Evolutionary conservation across 129 eudicot genomes (phyloP).

Genomic region (Helichrysum umbraculigerum): DNA sequence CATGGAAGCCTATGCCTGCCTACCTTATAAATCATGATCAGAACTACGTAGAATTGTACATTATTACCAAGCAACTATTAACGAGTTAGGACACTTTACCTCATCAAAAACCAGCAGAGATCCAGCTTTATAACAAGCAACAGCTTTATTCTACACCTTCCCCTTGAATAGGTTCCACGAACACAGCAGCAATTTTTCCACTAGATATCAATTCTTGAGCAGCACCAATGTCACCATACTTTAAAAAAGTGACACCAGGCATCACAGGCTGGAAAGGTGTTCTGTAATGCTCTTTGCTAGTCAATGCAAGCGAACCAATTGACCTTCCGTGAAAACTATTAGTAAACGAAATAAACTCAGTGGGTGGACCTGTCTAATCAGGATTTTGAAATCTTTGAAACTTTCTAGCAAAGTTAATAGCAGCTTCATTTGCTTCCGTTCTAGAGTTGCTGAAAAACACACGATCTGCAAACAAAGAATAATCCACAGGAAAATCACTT

Average conservation of each 20-base stretch:
- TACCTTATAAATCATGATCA: neutral
- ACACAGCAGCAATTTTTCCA: conserved; percentile 83
- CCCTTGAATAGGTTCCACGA: conserved; percentile 91
- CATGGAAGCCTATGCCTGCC: neutral
- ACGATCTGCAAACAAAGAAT: conserved; percentile 75
- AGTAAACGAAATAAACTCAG: conserved; percentile 66
- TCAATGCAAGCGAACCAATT: conserved; percentile 85
- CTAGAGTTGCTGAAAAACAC: conserved; percentile 86
- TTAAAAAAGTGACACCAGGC: conserved; percentile 82
- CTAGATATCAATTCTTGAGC: conserved; percentile 53
- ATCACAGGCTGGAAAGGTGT: conserved; percentile 87
- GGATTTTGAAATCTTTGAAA: conserved; percentile 59
- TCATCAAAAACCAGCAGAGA: conserved; percentile 76
- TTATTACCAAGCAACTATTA: conserved; percentile 36
- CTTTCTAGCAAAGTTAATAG: conserved; percentile 86
- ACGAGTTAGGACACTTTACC: conserved; percentile 39
- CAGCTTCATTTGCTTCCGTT: conserved; percentile 93
- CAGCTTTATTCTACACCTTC: conserved; percentile 68
- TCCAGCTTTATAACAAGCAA: conserved; percentile 74
- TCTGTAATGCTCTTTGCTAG: conserved; percentile 91
- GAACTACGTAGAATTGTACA: neutral
- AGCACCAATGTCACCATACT: conserved; percentile 64
- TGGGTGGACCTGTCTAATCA: conserved; percentile 47
- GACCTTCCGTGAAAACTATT: conserved; percentile 94
- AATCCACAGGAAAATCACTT: too few species aligned